Percentiles rank a stretch among this genome's conserved stretches.
Evolutionary conservation across 2,329 filamentous ascomycete genomes (phyloP).

Genomic region (Paecilomyces variotii): DNA sequence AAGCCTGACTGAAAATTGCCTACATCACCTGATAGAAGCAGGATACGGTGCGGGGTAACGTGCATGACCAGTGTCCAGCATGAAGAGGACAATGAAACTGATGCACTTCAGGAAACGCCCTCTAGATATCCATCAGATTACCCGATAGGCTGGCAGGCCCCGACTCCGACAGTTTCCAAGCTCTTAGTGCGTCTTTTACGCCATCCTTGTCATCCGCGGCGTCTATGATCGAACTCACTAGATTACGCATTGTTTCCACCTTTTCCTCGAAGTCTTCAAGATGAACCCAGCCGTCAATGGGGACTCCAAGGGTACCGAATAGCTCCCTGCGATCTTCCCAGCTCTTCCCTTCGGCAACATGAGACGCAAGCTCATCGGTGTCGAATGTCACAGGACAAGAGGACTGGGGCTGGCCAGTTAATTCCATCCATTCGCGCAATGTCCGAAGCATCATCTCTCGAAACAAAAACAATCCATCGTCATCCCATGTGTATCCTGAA

Average conservation of each 20-base stretch:
- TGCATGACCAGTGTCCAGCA: too few species aligned
- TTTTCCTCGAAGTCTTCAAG: conserved; percentile 9
- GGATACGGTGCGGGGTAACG: too few species aligned
- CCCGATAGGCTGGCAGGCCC: neutral
- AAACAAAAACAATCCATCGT: conserved; percentile 12
- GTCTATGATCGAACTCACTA: conserved; percentile 8
- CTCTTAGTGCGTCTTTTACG: conserved; percentile 9
- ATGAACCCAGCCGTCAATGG: conserved; percentile 14
- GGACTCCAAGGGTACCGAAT: conserved; percentile 10
- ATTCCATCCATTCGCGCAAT: conserved; percentile 10
- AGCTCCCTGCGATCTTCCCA: conserved; percentile 10
- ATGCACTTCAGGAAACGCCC: too few species aligned
- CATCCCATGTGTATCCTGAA: conserved; percentile 8
- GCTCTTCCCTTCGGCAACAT: conserved; percentile 9
- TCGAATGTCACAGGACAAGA: conserved; percentile 10
- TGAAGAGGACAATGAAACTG: too few species aligned
- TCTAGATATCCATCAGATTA: too few species aligned
- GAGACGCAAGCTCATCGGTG: conserved; percentile 10
- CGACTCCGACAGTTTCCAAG: conserved; percentile 11
- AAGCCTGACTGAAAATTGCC: too few species aligned
- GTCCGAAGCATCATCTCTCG: conserved; percentile 12
- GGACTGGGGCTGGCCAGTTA: conserved; percentile 7
- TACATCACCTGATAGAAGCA: too few species aligned
- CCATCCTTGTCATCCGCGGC: conserved; percentile 9
- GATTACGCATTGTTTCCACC: conserved; percentile 10